phyloP scores from a whole-genome alignment of 768 basidiomycete genomes.

The Dacryopinax spathularia region DNA sequence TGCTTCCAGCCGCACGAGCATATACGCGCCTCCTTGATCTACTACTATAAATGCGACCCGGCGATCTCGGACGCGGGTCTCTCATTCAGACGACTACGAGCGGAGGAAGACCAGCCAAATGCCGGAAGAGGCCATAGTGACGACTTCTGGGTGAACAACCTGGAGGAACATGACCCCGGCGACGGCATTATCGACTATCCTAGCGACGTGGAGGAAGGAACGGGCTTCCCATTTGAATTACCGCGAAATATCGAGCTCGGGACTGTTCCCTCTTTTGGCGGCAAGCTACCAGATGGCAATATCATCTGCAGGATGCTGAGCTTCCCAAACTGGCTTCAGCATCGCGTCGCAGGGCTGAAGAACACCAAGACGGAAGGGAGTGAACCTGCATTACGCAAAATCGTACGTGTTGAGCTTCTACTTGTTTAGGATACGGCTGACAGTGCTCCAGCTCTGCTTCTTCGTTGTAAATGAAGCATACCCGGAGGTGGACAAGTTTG shows the following conservation, averaged over 20 bases:
- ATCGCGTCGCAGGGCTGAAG: constrained; percentile 2
- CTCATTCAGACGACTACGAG: not conserved
- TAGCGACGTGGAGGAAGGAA: constrained; percentile 6
- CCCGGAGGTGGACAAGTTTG: not conserved
- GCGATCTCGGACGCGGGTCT: constrained; percentile 5
- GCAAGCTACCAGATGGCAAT: not conserved
- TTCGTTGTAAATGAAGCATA: constrained; percentile 7
- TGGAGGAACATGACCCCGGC: not conserved
- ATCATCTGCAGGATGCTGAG: constrained; percentile 4
- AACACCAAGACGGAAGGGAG: not conserved
- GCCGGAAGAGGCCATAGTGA: not conserved
- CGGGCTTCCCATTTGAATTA: constrained; percentile 1
- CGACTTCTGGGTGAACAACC: not conserved
- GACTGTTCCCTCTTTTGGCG: constrained; percentile 1
- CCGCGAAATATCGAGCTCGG: constrained; percentile 5
- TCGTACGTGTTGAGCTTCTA: not conserved
- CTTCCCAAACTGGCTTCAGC: constrained; percentile 9
- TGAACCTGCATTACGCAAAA: constrained; percentile 5
- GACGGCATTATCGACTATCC: constrained; percentile 4
- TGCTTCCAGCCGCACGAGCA: constrained; percentile 7
- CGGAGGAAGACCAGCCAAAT: constrained; percentile 5
- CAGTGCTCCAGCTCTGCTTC: constrained; percentile 7
- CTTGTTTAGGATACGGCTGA: not conserved
- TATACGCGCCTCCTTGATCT: constrained; percentile 9
- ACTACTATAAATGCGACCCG: constrained; percentile 6